Evolutionary conservation across 2,329 filamentous ascomycete genomes (phyloP).

Genomic region (Fusarium newnesense): DNA sequence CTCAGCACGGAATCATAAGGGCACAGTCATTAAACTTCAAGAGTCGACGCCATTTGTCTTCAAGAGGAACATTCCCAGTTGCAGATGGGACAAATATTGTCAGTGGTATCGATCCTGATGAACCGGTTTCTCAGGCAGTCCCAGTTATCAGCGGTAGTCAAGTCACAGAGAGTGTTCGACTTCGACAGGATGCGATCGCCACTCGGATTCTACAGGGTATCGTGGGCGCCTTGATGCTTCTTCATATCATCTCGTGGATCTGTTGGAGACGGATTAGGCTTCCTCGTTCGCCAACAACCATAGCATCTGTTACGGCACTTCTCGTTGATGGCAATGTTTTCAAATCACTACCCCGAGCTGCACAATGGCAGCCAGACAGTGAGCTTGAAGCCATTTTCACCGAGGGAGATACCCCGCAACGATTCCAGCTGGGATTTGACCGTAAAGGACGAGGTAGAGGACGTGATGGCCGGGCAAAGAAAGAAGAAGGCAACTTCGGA

Average conservation of each 20-base stretch:
- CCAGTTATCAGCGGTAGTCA: constrained; percentile 35
- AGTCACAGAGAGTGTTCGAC: constrained; percentile 28
- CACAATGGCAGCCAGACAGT: constrained; percentile 39
- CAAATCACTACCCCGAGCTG: constrained; percentile 35
- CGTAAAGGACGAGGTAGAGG: constrained; percentile 13
- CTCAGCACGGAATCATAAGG: constrained; percentile 51
- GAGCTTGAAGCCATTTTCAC: constrained; percentile 33
- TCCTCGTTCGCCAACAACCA: constrained; percentile 47
- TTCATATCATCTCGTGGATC: constrained; percentile 45
- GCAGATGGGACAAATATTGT: constrained; percentile 32
- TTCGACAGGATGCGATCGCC: constrained; percentile 46
- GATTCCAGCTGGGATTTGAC: constrained; percentile 38
- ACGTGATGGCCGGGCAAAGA: constrained; percentile 28
- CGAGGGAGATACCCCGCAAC: constrained; percentile 17
- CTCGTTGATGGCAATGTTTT: constrained; percentile 53
- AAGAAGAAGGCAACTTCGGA: constrained; percentile 34
- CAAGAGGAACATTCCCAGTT: constrained; percentile 33
- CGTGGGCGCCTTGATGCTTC: constrained; percentile 43
- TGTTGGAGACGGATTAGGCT: constrained; percentile 41
- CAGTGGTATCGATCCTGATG: constrained; percentile 37
- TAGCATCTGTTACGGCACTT: constrained; percentile 51
- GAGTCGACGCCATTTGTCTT: constrained; percentile 38
- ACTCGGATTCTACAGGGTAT: constrained; percentile 50
- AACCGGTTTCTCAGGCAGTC: constrained; percentile 39
- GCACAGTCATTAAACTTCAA: constrained; percentile 49